Evolutionary conservation across 495 filamentous ascomycete genomes (phyloP), one percentile per base, ranked within the genome.

Genomic region (Aspergillus campestris): DNA sequence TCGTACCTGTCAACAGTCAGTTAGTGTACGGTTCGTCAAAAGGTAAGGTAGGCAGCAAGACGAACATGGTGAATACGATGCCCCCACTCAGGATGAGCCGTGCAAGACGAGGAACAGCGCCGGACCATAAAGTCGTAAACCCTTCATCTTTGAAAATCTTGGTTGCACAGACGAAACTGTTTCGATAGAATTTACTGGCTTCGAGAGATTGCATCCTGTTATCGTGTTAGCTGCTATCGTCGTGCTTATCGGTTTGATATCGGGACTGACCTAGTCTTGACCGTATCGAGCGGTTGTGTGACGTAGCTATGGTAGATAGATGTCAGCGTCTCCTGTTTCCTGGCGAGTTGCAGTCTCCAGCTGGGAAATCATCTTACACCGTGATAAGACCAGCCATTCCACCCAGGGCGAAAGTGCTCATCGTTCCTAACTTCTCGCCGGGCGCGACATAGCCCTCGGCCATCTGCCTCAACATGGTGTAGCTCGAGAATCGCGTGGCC

Each of bases 51-150:
- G 8, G 15, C 12, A 6, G 18, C 38, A 34, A 35, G 38, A 70
- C 77, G 48, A 60, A 84, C 90, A 97, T 95, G 4, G 94, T 89
- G 60, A 98, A 98, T 42, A 98, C 94, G 58, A 98, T 95, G 13
- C 92, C 92, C 40, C 92, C 92, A 58, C 89, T 95, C 70, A 90
- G 42, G 48, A 95, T 86, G 49, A 98, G 61, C 45, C 92, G 70
- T 13, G 80, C 89, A 55, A 98, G 64, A 40, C 92, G 66, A 2
- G 92, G 92, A 49, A 96, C 56, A 15, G 94, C 91, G 13, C 92
- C 92, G 47, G 86, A 89, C 92, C 92, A 98, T 49, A 98, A 86
- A 8, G 89, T 94, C 34, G 89, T 60, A 15, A 96, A 31, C 6
- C 92, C 91, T 66, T 98, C 92, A 44, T 95, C 84, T 62, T 79